Evolutionary conservation across 1,284 basidiomycete species (phyloP).

Genomic region (Leccinum pachyderme): DNA sequence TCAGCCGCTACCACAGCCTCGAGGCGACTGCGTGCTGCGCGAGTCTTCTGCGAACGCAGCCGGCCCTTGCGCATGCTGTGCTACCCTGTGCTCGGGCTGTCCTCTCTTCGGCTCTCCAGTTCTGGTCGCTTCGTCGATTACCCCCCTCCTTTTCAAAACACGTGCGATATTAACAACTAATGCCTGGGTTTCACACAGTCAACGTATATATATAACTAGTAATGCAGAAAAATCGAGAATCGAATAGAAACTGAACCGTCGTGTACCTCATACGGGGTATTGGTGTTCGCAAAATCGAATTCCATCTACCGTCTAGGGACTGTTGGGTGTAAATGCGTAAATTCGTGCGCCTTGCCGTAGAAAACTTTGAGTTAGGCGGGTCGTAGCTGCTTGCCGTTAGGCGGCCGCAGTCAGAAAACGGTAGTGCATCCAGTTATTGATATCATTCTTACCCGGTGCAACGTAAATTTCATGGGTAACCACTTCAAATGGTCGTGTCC

Average conservation of each 20-base stretch:
- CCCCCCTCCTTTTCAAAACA: conserved; percentile 12
- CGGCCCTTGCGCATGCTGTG: conserved; percentile 14
- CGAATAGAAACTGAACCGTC: conserved; percentile 15
- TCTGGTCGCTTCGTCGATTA: conserved; percentile 11
- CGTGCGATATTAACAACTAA: conserved; percentile 21
- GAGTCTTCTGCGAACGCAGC: neutral
- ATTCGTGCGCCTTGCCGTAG: conserved; percentile 77
- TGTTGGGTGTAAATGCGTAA: conserved; percentile 48
- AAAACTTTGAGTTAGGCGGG: conserved; percentile 60
- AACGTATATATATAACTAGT: conserved; percentile 27
- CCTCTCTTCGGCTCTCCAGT: neutral
- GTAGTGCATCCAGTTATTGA: conserved; percentile 16
- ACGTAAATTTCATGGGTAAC: conserved; percentile 69
- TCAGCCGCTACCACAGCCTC: conserved; percentile 22
- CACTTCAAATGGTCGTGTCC: conserved; percentile 77
- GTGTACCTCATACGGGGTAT: conserved; percentile 6
- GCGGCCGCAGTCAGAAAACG: conserved; percentile 20
- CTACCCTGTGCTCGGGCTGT: conserved; percentile 7
- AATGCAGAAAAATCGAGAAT: conserved; percentile 32
- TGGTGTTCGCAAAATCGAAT: neutral
- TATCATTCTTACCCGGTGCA: conserved; percentile 65
- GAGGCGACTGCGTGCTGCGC: conserved; percentile 19
- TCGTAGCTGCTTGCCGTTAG: conserved; percentile 33
- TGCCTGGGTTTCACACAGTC: conserved; percentile 13
- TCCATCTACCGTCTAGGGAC: conserved; percentile 32